These are phyloP conservation scores for Volvox africanus DNA, from an alignment of 139 green algal species.

Conservation along the genomic window DNA sequence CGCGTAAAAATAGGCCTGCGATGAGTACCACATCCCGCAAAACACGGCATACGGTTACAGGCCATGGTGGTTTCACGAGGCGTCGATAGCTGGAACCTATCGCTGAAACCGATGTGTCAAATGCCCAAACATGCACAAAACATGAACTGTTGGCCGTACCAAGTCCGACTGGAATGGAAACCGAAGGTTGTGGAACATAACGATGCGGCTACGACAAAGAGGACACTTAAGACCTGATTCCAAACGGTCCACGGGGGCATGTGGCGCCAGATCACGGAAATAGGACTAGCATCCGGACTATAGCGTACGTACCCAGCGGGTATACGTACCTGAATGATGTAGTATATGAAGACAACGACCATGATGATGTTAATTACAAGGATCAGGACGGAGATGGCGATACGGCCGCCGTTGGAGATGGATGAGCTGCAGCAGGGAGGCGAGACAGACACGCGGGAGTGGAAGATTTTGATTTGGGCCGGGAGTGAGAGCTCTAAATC, in stretches of 20 bases:
- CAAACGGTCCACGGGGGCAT: too few relatives aligned
- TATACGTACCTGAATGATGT: conserved; percentile 2
- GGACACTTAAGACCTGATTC: too few relatives aligned
- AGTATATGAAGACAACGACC: not conserved
- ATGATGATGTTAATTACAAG: conserved; percentile 26
- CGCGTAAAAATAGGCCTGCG: conserved; percentile 4
- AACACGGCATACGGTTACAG: not conserved
- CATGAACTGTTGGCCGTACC: too few relatives aligned
- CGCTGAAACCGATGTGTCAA: not conserved
- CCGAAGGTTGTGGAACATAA: too few relatives aligned
- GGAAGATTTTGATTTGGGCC: not conserved
- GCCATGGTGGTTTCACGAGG: too few relatives aligned
- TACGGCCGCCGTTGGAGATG: not conserved
- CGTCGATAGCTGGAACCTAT: not conserved
- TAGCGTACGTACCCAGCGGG: too few relatives aligned
- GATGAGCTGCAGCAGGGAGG: not conserved
- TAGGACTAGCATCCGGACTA: too few relatives aligned
- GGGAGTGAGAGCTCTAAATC: not conserved
- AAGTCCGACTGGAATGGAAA: too few relatives aligned
- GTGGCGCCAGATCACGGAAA: too few relatives aligned
- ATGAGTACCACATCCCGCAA: not conserved
- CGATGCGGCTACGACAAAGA: too few relatives aligned
- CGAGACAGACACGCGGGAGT: not conserved
- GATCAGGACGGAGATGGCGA: conserved; percentile 25
- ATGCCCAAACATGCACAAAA: too few relatives aligned